These are phyloP conservation scores for Coniferiporia sulphurascens DNA, from an alignment of 1,284 basidiomycete species.

Conservation along the genomic window DNA sequence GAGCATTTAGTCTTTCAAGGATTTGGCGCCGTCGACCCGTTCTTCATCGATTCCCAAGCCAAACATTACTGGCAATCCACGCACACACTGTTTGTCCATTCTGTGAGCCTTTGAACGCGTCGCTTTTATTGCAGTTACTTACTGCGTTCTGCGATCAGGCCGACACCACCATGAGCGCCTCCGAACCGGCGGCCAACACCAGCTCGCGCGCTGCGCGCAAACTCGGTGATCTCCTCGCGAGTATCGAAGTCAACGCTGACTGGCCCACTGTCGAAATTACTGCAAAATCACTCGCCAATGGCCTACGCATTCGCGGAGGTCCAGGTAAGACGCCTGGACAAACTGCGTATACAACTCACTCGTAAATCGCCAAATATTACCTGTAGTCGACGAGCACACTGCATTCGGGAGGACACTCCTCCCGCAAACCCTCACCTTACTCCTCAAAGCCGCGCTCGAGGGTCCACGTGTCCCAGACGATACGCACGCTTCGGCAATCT, in stretches of 20 bases:
- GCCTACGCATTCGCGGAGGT: slow-evolving; percentile 47
- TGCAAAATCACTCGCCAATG: slow-evolving; percentile 56
- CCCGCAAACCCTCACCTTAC: slow-evolving; percentile 56
- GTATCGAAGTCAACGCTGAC: slow-evolving; percentile 33
- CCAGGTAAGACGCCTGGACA: slow-evolving; percentile 32
- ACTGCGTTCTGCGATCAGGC: neutral
- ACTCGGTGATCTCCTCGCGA: slow-evolving; percentile 29
- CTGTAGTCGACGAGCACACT: slow-evolving; percentile 65
- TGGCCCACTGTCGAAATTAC: slow-evolving; percentile 52
- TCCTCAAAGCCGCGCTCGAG: slow-evolving; percentile 51
- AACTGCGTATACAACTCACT: neutral
- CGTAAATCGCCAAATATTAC: neutral
- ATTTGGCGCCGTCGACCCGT: neutral
- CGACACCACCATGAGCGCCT: neutral
- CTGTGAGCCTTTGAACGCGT: neutral
- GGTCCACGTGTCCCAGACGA: slow-evolving; percentile 42
- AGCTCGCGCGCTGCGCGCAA: slow-evolving; percentile 23
- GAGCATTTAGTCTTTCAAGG: neutral
- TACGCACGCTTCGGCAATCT: slow-evolving; percentile 42
- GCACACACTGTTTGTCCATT: neutral
- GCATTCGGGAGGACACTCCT: slow-evolving; percentile 57
- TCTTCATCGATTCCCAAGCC: neutral
- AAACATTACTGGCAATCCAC: neutral
- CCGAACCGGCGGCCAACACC: slow-evolving; percentile 7
- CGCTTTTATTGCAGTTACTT: neutral